Evolutionary conservation across 768 basidiomycete genomes (phyloP), one percentile per base, ranked within the genome.

Genomic region (Tylopilus sp.): DNA sequence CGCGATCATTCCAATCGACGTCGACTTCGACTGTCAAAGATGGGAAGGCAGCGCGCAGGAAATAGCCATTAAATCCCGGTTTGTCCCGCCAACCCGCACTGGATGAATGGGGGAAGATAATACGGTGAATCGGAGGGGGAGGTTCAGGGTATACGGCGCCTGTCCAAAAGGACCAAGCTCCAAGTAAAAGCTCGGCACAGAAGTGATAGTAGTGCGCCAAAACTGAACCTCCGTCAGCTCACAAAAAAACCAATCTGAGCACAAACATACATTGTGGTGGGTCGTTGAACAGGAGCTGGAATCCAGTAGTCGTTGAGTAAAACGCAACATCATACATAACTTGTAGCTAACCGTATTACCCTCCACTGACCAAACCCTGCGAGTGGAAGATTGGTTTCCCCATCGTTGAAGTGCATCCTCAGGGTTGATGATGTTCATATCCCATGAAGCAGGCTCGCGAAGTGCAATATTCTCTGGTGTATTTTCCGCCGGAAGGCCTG

Each of bases 151-250:
- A 61, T 17, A 57, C 54, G 7, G 84, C 77, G 31, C 85, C 84
- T 41, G 76, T 74, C 85, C 85, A 89, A 60, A 89, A 80, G 2
- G 87, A 80, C 78, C 88, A 89, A 4, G 80, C 71, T 29, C 90
- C 91, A 29, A 92, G 73, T 52, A 90, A 72, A 43, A 90, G 81
- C 64, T 94, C 92, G 0, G 87, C 92, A 29, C 86, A 87, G 54
- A 90, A 85, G 70, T 93, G 92, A 69, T 92, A 93, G 68, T 92
- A 93, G 66, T 93, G 92, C 42, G 76, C 73, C n/a, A 92, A 77
- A 76, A 93, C 72, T 74, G 31, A 22, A 25, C 6, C 3, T 31
- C n/a, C 10, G 29, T 58, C 33, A 59, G 48, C 21, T 41, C 17
- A 13, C 26, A 24, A 6, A 26, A 22, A 56, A 34, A 28, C 14